These are phyloP conservation scores for Quercus wislizeni DNA, from an alignment of 306 rosid genomes.

Conservation along the genomic window DNA sequence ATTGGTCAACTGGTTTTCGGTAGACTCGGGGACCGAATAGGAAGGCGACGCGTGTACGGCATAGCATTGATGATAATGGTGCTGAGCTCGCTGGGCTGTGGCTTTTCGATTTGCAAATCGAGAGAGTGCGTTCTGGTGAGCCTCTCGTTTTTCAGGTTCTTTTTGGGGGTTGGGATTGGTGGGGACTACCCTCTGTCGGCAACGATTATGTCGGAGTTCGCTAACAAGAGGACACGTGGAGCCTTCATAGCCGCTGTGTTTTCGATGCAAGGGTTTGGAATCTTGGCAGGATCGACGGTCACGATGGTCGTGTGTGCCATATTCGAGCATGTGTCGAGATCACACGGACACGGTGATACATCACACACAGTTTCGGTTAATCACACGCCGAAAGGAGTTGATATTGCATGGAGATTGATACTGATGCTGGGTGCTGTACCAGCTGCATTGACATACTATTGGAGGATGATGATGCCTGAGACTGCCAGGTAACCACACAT, in stretches of 20 bases:
- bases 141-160: constrained; percentile 67
- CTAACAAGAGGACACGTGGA: constrained; percentile 74
- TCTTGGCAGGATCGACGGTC: constrained; percentile 56
- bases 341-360: no score
- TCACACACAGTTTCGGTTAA: background rate
- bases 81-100: constrained; percentile 51
- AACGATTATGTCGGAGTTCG: constrained; percentile 87
- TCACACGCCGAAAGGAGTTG: constrained; percentile 44
- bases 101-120: constrained; percentile 57
- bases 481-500: constrained; percentile 62
- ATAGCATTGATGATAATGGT: constrained; percentile 55
- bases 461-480: constrained; percentile 92
- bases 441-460: constrained; percentile 76
- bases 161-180: constrained; percentile 73
- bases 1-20: constrained; percentile 66
- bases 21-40: constrained; percentile 55
- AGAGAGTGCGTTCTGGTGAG: constrained; percentile 45
- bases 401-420: constrained; percentile 73
- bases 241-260: constrained; percentile 82
- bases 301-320: constrained; percentile 49
- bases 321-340: constrained; percentile 22
- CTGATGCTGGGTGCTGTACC: constrained; percentile 70
- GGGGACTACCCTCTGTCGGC: constrained; percentile 86
- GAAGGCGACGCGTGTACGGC: constrained; percentile 63
- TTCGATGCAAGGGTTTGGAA: constrained; percentile 86